Percentiles rank a stretch among this genome's conserved stretches.
These are phyloP conservation scores for Fraxinus greggii DNA, from an alignment of 305 asterid genomes.

Conservation along the genomic window DNA sequence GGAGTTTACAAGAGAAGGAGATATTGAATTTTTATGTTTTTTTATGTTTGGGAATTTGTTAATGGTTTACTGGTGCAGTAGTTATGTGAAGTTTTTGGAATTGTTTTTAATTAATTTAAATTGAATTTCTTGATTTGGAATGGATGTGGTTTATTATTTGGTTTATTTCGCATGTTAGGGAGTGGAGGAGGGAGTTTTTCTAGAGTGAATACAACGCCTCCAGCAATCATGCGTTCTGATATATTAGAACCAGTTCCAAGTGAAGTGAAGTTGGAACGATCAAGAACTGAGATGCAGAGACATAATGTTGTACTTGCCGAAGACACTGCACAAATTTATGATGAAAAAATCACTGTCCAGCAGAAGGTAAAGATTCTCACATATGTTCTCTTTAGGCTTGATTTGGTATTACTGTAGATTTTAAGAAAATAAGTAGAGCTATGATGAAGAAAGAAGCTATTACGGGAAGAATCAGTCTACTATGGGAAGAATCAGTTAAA, in stretches of 20 bases:
- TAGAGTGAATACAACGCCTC: slow-evolving; percentile 47
- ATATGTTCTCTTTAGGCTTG: not conserved
- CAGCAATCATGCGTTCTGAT: slow-evolving; percentile 41
- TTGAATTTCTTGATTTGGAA: not conserved
- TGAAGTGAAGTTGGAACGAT: slow-evolving; percentile 42
- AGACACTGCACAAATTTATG: slow-evolving; percentile 78
- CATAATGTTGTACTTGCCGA: slow-evolving; percentile 44
- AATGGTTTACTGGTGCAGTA: not conserved
- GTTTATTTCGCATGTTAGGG: slow-evolving; percentile 36
- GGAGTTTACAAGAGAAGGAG: not conserved
- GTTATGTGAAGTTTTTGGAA: not conserved
- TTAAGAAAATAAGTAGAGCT: not conserved
- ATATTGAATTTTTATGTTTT: not conserved
- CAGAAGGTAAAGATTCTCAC: slow-evolving; percentile 54
- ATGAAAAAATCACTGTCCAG: slow-evolving; percentile 60
- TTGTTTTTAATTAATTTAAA: not conserved
- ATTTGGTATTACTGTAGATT: not conserved
- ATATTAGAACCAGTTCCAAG: slow-evolving; percentile 38
- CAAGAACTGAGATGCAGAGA: slow-evolving; percentile 66
- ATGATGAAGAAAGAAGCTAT: not conserved
- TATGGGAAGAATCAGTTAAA: not conserved
- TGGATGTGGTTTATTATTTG: not conserved
- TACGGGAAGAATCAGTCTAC: not conserved
- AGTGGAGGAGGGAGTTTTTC: slow-evolving; percentile 32
- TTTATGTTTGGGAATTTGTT: not conserved